Conservation (phyloP, 2,329 filamentous ascomycete species). For the Claviceps sp. region DNA sequence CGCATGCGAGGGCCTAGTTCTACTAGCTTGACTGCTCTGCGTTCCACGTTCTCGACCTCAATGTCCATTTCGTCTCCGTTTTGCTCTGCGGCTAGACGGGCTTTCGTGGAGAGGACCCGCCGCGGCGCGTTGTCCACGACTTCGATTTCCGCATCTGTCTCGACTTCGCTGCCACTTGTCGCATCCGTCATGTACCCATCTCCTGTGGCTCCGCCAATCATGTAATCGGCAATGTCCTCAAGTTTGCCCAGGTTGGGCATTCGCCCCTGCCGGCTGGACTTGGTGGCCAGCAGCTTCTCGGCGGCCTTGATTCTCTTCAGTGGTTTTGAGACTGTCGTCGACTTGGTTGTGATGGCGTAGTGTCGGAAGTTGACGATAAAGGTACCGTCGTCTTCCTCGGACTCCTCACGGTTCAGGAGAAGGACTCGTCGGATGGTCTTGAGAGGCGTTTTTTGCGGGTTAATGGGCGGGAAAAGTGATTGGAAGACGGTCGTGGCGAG, state of each 20-base stretch:
- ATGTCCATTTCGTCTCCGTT: conserved; percentile 29
- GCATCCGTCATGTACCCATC: conserved; percentile 73
- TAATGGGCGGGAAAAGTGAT: conserved; percentile 90
- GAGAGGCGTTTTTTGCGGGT: conserved; percentile 77
- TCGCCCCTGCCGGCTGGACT: conserved; percentile 48
- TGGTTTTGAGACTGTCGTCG: conserved; percentile 71
- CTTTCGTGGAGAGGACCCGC: conserved; percentile 45
- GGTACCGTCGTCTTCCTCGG: conserved; percentile 45
- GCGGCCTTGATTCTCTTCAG: conserved; percentile 75
- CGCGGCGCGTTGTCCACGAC: conserved; percentile 53
- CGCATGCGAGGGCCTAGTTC: conserved; percentile 87
- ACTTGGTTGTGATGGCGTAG: conserved; percentile 87
- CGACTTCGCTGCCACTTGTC: conserved; percentile 77
- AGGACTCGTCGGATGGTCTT: conserved; percentile 87
- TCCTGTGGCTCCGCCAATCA: conserved; percentile 68
- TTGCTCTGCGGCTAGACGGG: conserved; percentile 27
- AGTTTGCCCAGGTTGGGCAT: conserved; percentile 84
- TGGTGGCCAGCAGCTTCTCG: conserved; percentile 56
- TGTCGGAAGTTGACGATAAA: conserved; percentile 84
- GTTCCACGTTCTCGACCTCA: conserved; percentile 53
- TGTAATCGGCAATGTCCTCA: conserved; percentile 87
- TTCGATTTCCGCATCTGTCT: conserved; percentile 93
- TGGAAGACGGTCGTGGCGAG: conserved; percentile 91
- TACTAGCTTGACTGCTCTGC: conserved; percentile 78
- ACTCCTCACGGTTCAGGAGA: conserved; percentile 69